These are phyloP conservation scores for Ascochyta viciae-villosae DNA, from an alignment of 2,329 filamentous ascomycete species.

Conservation along the genomic window DNA sequence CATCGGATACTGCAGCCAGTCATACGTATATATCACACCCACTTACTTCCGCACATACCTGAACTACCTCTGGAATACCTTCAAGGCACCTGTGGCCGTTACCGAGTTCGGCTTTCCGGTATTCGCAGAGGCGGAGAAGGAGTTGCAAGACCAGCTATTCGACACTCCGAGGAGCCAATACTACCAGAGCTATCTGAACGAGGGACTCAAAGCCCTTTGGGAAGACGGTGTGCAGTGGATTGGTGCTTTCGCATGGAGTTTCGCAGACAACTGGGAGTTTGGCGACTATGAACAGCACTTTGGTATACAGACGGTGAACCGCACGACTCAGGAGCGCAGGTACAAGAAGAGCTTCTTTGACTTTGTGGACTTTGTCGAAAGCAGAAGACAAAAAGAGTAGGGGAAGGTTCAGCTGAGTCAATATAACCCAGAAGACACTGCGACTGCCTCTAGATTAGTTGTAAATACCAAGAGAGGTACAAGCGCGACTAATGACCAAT, in stretches of 20 bases:
- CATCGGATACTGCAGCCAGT: slow-evolving; percentile 63
- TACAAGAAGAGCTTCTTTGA: slow-evolving; percentile 68
- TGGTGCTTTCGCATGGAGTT: slow-evolving; percentile 62
- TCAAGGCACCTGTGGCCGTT: slow-evolving; percentile 57
- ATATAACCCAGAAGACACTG: too few relatives aligned
- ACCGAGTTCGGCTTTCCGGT: slow-evolving; percentile 67
- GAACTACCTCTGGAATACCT: slow-evolving; percentile 67
- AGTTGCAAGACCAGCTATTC: slow-evolving; percentile 59
- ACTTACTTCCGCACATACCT: slow-evolving; percentile 64
- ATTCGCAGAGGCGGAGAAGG: slow-evolving; percentile 55
- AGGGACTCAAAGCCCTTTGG: slow-evolving; percentile 63
- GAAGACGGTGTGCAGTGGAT: slow-evolving; percentile 63
- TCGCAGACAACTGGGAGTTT: slow-evolving; percentile 64
- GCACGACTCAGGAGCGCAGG: slow-evolving; percentile 58
- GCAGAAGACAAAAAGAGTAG: slow-evolving; percentile 8
- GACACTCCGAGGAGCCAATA: slow-evolving; percentile 63
- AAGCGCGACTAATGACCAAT: too few relatives aligned
- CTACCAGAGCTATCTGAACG: slow-evolving; percentile 62
- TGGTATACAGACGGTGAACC: slow-evolving; percentile 64
- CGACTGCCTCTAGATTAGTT: too few relatives aligned
- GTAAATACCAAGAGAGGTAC: too few relatives aligned
- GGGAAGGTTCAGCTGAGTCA: too few relatives aligned
- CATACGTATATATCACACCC: slow-evolving; percentile 66
- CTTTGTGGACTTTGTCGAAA: slow-evolving; percentile 60
- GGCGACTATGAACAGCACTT: slow-evolving; percentile 59